Conservation (phyloP, 1,284 basidiomycete species). For the Tylopilus sp. region DNA sequence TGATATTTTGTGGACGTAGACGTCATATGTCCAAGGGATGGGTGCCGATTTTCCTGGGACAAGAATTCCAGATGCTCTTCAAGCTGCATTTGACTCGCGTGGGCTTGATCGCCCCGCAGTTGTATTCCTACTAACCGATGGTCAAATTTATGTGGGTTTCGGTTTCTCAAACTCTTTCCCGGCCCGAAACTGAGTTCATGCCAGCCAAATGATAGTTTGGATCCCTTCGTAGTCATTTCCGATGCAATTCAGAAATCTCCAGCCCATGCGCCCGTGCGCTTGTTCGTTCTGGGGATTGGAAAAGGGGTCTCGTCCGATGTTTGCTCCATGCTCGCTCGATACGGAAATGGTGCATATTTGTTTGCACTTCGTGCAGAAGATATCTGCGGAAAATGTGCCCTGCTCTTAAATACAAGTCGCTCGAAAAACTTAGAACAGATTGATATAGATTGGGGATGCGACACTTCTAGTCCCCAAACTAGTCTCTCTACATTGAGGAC, state of each 20-base stretch:
- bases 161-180: not conserved
- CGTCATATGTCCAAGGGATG: slow-evolving; percentile 50
- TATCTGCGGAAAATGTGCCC: slow-evolving; percentile 60
- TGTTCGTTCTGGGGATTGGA: slow-evolving; percentile 71
- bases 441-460: slow-evolving; percentile 58
- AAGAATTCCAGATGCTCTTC: slow-evolving; percentile 54
- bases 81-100: slow-evolving; percentile 31
- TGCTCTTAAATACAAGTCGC: slow-evolving; percentile 60
- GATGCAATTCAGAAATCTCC: slow-evolving; percentile 39
- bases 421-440: slow-evolving; percentile 57
- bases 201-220: slow-evolving; percentile 37
- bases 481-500: not conserved
- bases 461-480: not conserved
- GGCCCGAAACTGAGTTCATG: not conserved
- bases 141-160: slow-evolving; percentile 46
- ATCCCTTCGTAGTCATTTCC: slow-evolving; percentile 40
- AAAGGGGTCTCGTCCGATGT: slow-evolving; percentile 57
- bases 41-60: slow-evolving; percentile 59
- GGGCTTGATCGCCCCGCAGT: slow-evolving; percentile 50
- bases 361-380: slow-evolving; percentile 57
- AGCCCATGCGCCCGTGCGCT: slow-evolving; percentile 50
- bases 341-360: slow-evolving; percentile 60
- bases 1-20: slow-evolving; percentile 35
- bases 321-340: slow-evolving; percentile 61
- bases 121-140: slow-evolving; percentile 67